Percentiles rank a stretch among this genome's conserved stretches.
Evolutionary conservation across 345 rosid genomes (phyloP).

Genomic region (Moringa oleifera): DNA sequence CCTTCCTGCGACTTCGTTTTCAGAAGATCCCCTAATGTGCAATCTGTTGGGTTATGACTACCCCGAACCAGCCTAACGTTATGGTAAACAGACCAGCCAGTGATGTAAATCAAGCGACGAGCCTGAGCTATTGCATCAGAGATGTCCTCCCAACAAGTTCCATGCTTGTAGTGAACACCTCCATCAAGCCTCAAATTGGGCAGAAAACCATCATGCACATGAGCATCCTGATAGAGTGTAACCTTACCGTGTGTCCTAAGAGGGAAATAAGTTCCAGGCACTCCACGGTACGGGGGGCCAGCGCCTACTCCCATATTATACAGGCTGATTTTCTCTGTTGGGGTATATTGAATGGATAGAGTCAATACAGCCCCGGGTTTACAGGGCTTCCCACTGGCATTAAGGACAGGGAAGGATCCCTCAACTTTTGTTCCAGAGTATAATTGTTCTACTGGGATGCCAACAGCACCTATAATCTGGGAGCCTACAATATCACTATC

Average conservation of each 20-base stretch:
- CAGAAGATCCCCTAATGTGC: conserved; percentile 70
- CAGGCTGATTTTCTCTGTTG: conserved; percentile 41
- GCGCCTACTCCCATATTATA: conserved; percentile 55
- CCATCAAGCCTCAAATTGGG: conserved; percentile 56
- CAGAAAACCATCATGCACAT: conserved; percentile 53
- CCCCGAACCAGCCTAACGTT: conserved; percentile 57
- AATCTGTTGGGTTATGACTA: conserved; percentile 25
- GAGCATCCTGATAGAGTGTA: conserved; percentile 92
- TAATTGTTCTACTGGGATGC: conserved; percentile 60
- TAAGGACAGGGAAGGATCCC: conserved; percentile 64
- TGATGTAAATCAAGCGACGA: conserved; percentile 68
- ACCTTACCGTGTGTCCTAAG: conserved; percentile 75
- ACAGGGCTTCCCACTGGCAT: conserved; percentile 58
- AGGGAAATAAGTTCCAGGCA: conserved; percentile 84
- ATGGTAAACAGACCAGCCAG: conserved; percentile 91
- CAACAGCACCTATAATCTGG: conserved; percentile 73
- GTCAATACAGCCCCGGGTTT: conserved; percentile 63
- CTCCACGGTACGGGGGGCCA: conserved; percentile 53
- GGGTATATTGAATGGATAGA: conserved; percentile 62
- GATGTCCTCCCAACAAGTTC: conserved; percentile 77
- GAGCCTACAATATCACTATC: conserved; percentile 82
- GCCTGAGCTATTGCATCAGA: conserved; percentile 74
- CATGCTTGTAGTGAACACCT: conserved; percentile 40
- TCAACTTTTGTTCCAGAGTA: conserved; percentile 44
- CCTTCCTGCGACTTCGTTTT: conserved; percentile 92